These are phyloP conservation scores for Trichoderma sp. DNA, from an alignment of 2,329 filamentous ascomycete genomes.

Conservation along the genomic window DNA sequence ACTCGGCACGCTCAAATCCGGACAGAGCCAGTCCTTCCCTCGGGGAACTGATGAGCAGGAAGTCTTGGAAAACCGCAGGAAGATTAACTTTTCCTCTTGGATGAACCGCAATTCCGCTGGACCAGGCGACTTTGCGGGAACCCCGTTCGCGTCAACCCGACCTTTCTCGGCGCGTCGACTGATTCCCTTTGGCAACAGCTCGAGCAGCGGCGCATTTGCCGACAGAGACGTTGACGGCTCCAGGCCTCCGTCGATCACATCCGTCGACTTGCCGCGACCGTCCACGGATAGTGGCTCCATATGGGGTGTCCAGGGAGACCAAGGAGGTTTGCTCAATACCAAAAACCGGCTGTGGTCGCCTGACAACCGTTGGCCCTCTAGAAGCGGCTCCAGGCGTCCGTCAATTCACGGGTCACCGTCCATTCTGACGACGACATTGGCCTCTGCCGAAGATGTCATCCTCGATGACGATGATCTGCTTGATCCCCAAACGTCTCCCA, in stretches of 20 bases:
- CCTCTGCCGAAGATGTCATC: slow-evolving; percentile 66
- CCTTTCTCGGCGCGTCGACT: slow-evolving; percentile 48
- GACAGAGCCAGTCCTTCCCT: slow-evolving; percentile 79
- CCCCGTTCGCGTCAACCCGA: slow-evolving; percentile 39
- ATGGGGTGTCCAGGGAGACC: slow-evolving; percentile 61
- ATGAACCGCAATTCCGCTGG: slow-evolving; percentile 58
- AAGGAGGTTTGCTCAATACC: slow-evolving; percentile 44
- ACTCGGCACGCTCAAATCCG: slow-evolving; percentile 68
- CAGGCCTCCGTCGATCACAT: slow-evolving; percentile 69
- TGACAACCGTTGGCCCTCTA: slow-evolving; percentile 54
- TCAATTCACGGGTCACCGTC: slow-evolving; percentile 78
- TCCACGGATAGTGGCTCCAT: slow-evolving; percentile 79
- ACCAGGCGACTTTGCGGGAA: slow-evolving; percentile 43
- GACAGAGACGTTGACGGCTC: slow-evolving; percentile 63
- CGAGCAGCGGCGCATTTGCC: slow-evolving; percentile 52
- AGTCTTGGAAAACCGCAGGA: slow-evolving; percentile 54
- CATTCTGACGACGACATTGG: slow-evolving; percentile 60
- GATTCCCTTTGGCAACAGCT: slow-evolving; percentile 56
- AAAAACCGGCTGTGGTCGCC: slow-evolving; percentile 69
- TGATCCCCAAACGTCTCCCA: slow-evolving; percentile 55
- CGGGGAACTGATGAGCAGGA: slow-evolving; percentile 60
- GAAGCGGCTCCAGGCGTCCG: slow-evolving; percentile 76
- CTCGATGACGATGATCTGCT: slow-evolving; percentile 59
- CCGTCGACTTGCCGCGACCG: slow-evolving; percentile 71
- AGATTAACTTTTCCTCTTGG: slow-evolving; percentile 63